phyloP scores from a whole-genome alignment of 2,329 filamentous ascomycete genomes.

The Alternaria postmessia region DNA sequence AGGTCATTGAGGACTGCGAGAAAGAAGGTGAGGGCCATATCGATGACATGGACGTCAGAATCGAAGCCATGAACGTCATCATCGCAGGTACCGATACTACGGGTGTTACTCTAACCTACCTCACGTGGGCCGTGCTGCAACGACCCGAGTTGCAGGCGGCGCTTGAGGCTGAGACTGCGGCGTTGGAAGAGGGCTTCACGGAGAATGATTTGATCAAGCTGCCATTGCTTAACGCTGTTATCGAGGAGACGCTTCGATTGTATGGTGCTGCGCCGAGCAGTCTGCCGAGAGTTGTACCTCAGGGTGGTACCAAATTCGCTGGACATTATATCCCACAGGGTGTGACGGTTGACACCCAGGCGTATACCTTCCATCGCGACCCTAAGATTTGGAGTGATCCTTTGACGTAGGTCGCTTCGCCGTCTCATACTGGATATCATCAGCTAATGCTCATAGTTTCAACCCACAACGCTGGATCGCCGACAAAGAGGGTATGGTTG shows the following conservation, averaged over 20 bases:
- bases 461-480: slow-evolving; percentile 45
- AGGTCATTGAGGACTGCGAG: slow-evolving; percentile 43
- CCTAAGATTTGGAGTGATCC: slow-evolving; percentile 38
- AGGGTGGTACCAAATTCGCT: slow-evolving; percentile 45
- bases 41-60: slow-evolving; percentile 43
- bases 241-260: slow-evolving; percentile 52
- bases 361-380: slow-evolving; percentile 52
- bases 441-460: slow-evolving; percentile 33
- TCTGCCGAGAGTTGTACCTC: slow-evolving; percentile 49
- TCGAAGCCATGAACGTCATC: slow-evolving; percentile 46
- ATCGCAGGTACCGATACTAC: slow-evolving; percentile 50
- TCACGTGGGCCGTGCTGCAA: slow-evolving; percentile 45
- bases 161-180: slow-evolving; percentile 34
- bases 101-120: slow-evolving; percentile 44
- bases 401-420: slow-evolving; percentile 27
- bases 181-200: slow-evolving; percentile 26
- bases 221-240: slow-evolving; percentile 48
- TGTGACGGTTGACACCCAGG: slow-evolving; percentile 51
- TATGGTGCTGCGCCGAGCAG: slow-evolving; percentile 48
- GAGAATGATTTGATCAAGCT: slow-evolving; percentile 45
- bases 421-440: background rate
- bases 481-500: slow-evolving; percentile 26
- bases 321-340: slow-evolving; percentile 50
- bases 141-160: slow-evolving; percentile 27
- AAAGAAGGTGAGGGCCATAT: slow-evolving; percentile 41